Evolutionary conservation across 495 filamentous ascomycete species (phyloP), one percentile per base, ranked within the genome.

Genomic region (Beverwykella pulmonaria): DNA sequence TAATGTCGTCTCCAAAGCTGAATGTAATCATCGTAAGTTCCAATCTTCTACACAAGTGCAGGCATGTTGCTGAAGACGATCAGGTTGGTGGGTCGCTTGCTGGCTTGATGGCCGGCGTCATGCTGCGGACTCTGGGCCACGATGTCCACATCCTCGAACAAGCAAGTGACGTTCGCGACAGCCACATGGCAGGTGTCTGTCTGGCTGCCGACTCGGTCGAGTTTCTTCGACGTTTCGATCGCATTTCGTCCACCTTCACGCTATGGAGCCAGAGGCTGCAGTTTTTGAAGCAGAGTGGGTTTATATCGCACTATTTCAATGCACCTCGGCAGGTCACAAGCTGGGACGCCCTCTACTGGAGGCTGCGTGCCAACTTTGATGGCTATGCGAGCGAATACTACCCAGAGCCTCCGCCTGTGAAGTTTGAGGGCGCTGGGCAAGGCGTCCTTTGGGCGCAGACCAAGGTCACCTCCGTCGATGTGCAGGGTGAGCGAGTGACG

Each of bases 301-400:
- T 20, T 10, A 19, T 23, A 3, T 20, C 3, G 25, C 34, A 46
- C 20, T 34, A 19, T n/a, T 20, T 22, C 14, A 14, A 20, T 14
- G n/a, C 41, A 36, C n/a, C 29, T 10, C 10, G 26, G 27, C 4
- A 52, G 20, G 9, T 34, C 55, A 30, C 61, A 30, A 81, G 77
- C 34, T 87, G 84, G 83, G 82, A 83, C 59, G 50, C 83, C 36
- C 68, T 81, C 14, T 85, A 84, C 59, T 74, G 80, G 67, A 53
- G 82, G 3, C 69, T 86, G 68, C 73, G 84, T 48, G 82, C 81
- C 25, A 83, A 82, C 71, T 86, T 82, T 71, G 84, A 87, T 75
- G 79, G 81, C 1, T 34, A 34, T 34, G 32, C 32, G 32, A 34
- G 32, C 32, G 32, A 34, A 34, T 34, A 34, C 32, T 34, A 34